Percentiles rank a stretch among this genome's conserved stretches.
These are phyloP conservation scores for Zygosaccharomyces sapae DNA, from an alignment of 1,139 yeast genomes.

Conservation along the genomic window DNA sequence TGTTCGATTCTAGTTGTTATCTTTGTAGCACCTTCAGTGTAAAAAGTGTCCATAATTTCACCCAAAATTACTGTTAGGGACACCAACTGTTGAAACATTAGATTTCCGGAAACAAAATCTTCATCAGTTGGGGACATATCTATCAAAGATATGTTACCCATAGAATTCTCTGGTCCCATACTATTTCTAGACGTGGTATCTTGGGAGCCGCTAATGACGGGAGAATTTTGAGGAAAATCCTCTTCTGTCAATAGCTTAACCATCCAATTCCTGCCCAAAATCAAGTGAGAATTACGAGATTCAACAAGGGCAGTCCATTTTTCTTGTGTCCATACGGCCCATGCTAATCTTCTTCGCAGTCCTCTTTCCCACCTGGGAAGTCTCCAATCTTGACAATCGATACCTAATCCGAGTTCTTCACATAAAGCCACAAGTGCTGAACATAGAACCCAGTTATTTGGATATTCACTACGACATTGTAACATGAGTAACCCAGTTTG, in stretches of 20 bases:
- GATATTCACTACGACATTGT: constrained; percentile 55
- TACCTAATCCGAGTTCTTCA: constrained; percentile 80
- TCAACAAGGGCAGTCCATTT: constrained; percentile 81
- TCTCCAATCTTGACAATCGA: constrained; percentile 83
- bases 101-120: constrained; percentile 69
- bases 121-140: constrained; percentile 38
- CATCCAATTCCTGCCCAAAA: constrained; percentile 63
- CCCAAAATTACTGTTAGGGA: constrained; percentile 65
- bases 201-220: constrained; percentile 20
- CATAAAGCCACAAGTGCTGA: constrained; percentile 83
- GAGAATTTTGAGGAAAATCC: constrained; percentile 61
- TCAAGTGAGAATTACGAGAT: constrained; percentile 72
- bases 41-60: constrained; percentile 66
- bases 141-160: constrained; percentile 23
- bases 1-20: constrained; percentile 56
- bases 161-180: constrained; percentile 10
- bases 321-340: constrained; percentile 90
- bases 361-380: constrained; percentile 92
- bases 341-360: constrained; percentile 73
- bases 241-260: constrained; percentile 60
- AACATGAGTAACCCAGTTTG: constrained; percentile 70
- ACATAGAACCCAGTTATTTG: constrained; percentile 72
- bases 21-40: constrained; percentile 62
- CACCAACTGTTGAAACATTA: constrained; percentile 65
- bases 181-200: constrained; percentile 7